Conservation (phyloP, 2,329 filamentous ascomycete species). For the Cordyceps fumosorosea region DNA sequence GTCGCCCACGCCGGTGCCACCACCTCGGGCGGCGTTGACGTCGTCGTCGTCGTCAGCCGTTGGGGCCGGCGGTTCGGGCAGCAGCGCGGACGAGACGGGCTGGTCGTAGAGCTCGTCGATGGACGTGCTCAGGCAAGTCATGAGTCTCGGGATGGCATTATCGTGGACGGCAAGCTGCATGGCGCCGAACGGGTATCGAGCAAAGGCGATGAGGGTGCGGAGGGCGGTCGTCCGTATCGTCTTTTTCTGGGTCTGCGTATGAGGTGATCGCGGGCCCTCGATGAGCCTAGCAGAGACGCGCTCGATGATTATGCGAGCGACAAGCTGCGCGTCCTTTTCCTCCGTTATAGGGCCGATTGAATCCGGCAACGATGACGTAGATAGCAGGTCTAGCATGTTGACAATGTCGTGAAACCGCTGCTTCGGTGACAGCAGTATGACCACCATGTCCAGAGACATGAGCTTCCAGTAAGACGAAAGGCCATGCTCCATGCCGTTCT, state of each 20-base stretch:
- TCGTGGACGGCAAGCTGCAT: constrained; percentile 61
- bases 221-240: constrained; percentile 41
- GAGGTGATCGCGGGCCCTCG: constrained; percentile 41
- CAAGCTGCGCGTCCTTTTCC: constrained; percentile 34
- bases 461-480: constrained; percentile 56
- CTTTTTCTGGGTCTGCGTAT: constrained; percentile 33
- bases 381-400: constrained; percentile 58
- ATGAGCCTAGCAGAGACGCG: constrained; percentile 56
- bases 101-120: constrained; percentile 69
- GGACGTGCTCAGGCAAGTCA: constrained; percentile 56
- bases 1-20: neutral
- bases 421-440: constrained; percentile 60
- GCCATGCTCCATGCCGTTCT: constrained; percentile 24
- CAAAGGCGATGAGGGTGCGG: constrained; percentile 53
- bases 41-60: neutral
- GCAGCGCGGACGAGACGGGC: constrained; percentile 24
- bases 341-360: constrained; percentile 61
- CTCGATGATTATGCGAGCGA: constrained; percentile 48
- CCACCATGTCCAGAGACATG: constrained; percentile 59
- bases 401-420: constrained; percentile 58
- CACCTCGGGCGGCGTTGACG: neutral
- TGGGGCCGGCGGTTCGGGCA: neutral
- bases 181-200: constrained; percentile 55
- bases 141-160: constrained; percentile 65
- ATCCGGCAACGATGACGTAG: constrained; percentile 55